Evolutionary conservation across 768 basidiomycete genomes (phyloP).

Genomic region (Cystobasidium onofrii): DNA sequence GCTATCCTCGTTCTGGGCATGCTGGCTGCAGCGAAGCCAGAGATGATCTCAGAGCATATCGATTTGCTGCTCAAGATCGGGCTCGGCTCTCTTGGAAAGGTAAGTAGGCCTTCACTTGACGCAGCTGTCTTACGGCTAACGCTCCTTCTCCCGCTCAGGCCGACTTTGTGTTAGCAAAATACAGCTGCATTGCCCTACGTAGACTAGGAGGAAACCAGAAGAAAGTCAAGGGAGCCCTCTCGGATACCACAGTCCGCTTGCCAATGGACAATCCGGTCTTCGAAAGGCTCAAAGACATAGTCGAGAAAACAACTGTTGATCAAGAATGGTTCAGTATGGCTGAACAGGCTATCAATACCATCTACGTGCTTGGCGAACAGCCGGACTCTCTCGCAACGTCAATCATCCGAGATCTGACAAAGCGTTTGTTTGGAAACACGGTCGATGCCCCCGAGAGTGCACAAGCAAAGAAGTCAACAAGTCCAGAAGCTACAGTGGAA

Average conservation of each 20-base stretch:
- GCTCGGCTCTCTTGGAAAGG: constrained; percentile 73
- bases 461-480: neutral
- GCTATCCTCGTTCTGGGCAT: constrained; percentile 96
- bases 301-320: constrained; percentile 69
- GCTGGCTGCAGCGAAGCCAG: constrained; percentile 75
- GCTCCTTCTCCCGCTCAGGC: constrained; percentile 49
- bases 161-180: constrained; percentile 81
- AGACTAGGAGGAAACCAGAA: constrained; percentile 88
- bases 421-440: constrained; percentile 55
- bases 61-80: constrained; percentile 80
- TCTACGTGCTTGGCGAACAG: constrained; percentile 87
- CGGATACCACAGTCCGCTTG: constrained; percentile 74
- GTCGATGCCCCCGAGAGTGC: neutral
- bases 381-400: constrained; percentile 74
- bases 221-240: constrained; percentile 93
- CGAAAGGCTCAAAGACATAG: constrained; percentile 66
- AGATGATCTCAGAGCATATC: constrained; percentile 69
- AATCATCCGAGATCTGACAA: constrained; percentile 73
- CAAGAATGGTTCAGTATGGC: constrained; percentile 96
- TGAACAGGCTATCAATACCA: constrained; percentile 92
- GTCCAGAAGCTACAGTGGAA: constrained; percentile 7
- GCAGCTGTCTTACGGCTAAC: neutral
- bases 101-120: constrained; percentile 42
- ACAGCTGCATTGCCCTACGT: constrained; percentile 87
- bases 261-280: constrained; percentile 84